A percentile compares a stretch with the other conserved stretches of the same genome.
These are phyloP conservation scores for Syncephalis plumigaleata DNA, from an alignment of 371 early-diverging fungal species.

Conservation along the genomic window DNA sequence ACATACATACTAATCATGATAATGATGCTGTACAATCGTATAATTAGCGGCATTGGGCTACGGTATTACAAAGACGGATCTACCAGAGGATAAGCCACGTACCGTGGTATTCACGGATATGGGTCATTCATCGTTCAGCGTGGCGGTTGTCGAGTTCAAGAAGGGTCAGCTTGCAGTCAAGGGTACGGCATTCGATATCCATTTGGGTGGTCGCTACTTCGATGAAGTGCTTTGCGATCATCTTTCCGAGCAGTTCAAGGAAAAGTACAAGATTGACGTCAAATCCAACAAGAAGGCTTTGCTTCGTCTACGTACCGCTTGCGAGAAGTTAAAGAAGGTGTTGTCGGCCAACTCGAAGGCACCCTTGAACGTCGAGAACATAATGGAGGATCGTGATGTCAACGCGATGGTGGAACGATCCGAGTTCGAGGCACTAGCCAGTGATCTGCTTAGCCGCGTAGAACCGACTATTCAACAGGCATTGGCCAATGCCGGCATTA, in stretches of 20 bases:
- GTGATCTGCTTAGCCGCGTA: slow-evolving; percentile 55
- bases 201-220: slow-evolving; percentile 90
- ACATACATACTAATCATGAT: slow-evolving; percentile 69
- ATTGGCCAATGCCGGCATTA: slow-evolving; percentile 58
- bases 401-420: slow-evolving; percentile 57
- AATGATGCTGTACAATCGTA: no score
- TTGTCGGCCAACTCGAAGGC: slow-evolving; percentile 86
- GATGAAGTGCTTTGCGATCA: slow-evolving; percentile 69
- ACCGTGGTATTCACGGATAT: slow-evolving; percentile 89
- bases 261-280: slow-evolving; percentile 91
- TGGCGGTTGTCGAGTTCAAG: slow-evolving; percentile 75
- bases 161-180: slow-evolving; percentile 90
- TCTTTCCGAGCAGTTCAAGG: slow-evolving; percentile 70
- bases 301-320: slow-evolving; percentile 77
- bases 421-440: slow-evolving; percentile 72
- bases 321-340: slow-evolving; percentile 93
- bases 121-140: slow-evolving; percentile 83
- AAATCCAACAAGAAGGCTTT: slow-evolving; percentile 74
- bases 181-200: slow-evolving; percentile 74
- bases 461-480: slow-evolving; percentile 56
- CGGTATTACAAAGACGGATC: slow-evolving; percentile 93
- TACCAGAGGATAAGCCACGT: slow-evolving; percentile 88
- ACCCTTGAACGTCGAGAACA: slow-evolving; percentile 81
- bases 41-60: slow-evolving; percentile 78
- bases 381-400: slow-evolving; percentile 89